Evolutionary conservation across 495 filamentous ascomycete genomes (phyloP), one percentile per base, ranked within the genome.

Genomic region (Trichoderma erinaceum): DNA sequence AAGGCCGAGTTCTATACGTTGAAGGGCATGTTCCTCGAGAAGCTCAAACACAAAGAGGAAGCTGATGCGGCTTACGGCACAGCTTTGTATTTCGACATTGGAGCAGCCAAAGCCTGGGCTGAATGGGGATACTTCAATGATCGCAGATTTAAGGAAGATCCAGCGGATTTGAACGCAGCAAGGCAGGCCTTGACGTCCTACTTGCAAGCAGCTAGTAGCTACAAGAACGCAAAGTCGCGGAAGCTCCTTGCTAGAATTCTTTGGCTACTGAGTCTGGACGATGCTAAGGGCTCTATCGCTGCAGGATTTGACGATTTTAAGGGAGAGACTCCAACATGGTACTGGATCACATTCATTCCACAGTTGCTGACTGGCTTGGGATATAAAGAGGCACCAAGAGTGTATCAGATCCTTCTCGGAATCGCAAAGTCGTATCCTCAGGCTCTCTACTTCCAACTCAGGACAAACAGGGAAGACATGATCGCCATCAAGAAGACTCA

Each of bases 81-180:
- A 50, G 96, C 96, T 2, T 80, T 99, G 27, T 97, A 92, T 78
- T 97, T 94, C 70, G 96, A 99, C 71, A 89, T 99, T 71, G 90
- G 91, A 70, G 86, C 97, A 41, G 89, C 95, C 0, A 99, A 99
- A 77, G 96, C 96, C 6, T 99, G 96, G 96, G 94, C 95, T 68
- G 96, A 98, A 78, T 99, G 96, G 96, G 96, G 94, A 61, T 92
- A 94, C 72, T 99, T 97, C 80, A 97, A 95, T 75, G 96, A 99
- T 75, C 87, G 89, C 66, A 88, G 92, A 44, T 99, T 97, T 82
- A 98, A 97, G 78, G 88, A 90, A 66, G 89, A 96, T 68, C 89
- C 93, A 0, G 80, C 83, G 2, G 89, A 97, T 71, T 84, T 93
- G 67, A 86, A 86, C 56, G 84, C 90, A 67, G 96, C 94, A 3